Conservation (phyloP, 495 filamentous ascomycete genomes). For the Aspergillus saccharolyticus region DNA sequence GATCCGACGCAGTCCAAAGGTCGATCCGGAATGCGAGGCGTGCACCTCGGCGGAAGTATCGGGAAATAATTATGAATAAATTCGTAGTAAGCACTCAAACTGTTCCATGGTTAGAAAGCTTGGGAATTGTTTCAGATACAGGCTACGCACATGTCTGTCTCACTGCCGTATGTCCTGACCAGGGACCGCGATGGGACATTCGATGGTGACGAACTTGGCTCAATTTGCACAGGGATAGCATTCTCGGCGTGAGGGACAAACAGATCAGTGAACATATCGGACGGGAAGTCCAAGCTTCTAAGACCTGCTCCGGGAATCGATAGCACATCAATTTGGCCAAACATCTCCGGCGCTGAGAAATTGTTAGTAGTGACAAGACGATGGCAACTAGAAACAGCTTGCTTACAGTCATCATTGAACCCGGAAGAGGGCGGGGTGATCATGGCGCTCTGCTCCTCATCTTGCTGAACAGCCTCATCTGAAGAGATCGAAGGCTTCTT, state of each 20-base stretch:
- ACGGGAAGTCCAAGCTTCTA: slow-evolving; percentile 36
- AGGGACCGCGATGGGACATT: slow-evolving; percentile 22
- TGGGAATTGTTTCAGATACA: background rate
- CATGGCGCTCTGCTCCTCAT: slow-evolving; percentile 20
- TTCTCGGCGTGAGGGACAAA: slow-evolving; percentile 24
- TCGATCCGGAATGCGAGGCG: slow-evolving; percentile 38
- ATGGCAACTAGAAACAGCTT: background rate
- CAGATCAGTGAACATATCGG: slow-evolving; percentile 38
- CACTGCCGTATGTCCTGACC: slow-evolving; percentile 40
- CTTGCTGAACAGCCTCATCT: slow-evolving; percentile 20
- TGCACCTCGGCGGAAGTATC: slow-evolving; percentile 49
- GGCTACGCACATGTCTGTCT: slow-evolving; percentile 38
- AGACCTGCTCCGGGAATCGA: slow-evolving; percentile 41
- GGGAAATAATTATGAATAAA: slow-evolving; percentile 58
- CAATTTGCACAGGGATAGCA: slow-evolving; percentile 28
- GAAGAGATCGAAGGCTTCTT: slow-evolving; percentile 28
- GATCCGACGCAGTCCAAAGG: slow-evolving; percentile 41
- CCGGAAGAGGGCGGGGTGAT: slow-evolving; percentile 19
- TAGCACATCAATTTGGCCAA: slow-evolving; percentile 41
- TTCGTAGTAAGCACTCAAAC: slow-evolving; percentile 56
- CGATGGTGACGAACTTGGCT: slow-evolving; percentile 29
- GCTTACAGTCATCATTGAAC: slow-evolving; percentile 38
- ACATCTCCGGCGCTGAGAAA: slow-evolving; percentile 30
- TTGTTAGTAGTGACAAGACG: slow-evolving; percentile 11
- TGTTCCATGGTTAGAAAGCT: slow-evolving; percentile 26